Percentiles rank a stretch among this genome's conserved stretches.
These are phyloP conservation scores for Cyclotella cryptica DNA, from an alignment of 108 stramenopile genomes.

Conservation along the genomic window DNA sequence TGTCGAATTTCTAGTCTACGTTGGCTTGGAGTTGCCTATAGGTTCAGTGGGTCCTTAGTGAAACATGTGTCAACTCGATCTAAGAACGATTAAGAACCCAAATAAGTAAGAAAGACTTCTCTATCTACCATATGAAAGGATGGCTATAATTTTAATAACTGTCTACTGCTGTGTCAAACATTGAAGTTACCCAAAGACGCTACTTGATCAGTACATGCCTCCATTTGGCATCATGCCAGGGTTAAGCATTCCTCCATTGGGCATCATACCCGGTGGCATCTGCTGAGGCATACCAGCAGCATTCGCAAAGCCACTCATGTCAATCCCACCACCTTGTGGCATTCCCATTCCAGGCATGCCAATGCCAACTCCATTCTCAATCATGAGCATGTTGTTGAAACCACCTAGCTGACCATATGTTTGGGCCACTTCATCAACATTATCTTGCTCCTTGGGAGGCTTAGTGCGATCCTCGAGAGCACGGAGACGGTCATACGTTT, in stretches of 20 bases:
- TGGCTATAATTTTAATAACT: too few species aligned
- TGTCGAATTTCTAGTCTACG: too few species aligned
- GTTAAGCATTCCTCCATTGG: slow-evolving; percentile 13
- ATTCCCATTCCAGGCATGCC: slow-evolving; percentile 33
- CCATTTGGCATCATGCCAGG: slow-evolving; percentile 8
- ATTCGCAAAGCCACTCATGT: slow-evolving; percentile 82
- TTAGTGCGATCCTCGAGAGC: slow-evolving; percentile 94
- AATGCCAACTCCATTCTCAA: slow-evolving; percentile 70
- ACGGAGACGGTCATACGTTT: slow-evolving; percentile 85
- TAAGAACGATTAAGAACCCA: too few species aligned
- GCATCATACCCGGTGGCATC: slow-evolving; percentile 30
- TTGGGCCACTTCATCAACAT: slow-evolving; percentile 77
- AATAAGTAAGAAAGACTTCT: too few species aligned
- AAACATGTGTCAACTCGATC: too few species aligned
- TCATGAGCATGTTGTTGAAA: slow-evolving; percentile 77
- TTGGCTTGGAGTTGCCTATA: too few species aligned
- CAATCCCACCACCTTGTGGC: slow-evolving; percentile 61
- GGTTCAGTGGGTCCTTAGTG: too few species aligned
- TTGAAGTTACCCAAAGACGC: too few species aligned
- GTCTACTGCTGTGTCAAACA: too few species aligned
- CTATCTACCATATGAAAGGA: too few species aligned
- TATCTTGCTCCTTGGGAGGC: slow-evolving; percentile 85
- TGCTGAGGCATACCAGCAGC: slow-evolving; percentile 41
- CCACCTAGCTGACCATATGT: slow-evolving; percentile 84
- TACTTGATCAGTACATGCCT: slow-evolving; percentile 10